Evolutionary conservation across 1,284 basidiomycete species (phyloP), one percentile per base, ranked within the genome.

Genomic region (Leccinum pallidistipes): DNA sequence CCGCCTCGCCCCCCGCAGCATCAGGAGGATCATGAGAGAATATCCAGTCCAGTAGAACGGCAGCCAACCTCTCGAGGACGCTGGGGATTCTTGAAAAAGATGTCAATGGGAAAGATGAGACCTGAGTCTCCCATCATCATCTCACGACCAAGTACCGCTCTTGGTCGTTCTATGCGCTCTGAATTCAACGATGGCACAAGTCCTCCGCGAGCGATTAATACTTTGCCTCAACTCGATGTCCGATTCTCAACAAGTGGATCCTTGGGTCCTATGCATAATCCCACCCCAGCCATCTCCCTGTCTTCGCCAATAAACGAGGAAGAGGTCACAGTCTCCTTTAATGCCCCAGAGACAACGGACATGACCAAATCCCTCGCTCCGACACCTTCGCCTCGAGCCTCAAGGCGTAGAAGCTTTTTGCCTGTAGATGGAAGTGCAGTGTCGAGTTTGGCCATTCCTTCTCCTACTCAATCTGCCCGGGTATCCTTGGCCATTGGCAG

Each of bases 51-150:
- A 18, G 27, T 50, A 53, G 75, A 76, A 24, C 68, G 70, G 2
- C 75, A 66, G 56, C 45, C 54, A 29, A 21, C 56, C 34, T 61
- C 72, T 50, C 73, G 75, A 51, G 86, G 86, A 60, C 86, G 91
- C 62, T 96, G 94, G 93, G 93, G 95, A 3, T 96, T 97, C 79
- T 79, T 97, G 63, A 94, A 95, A 78, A 97, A 97, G 79, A 95
- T 97, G 91, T 95, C 93, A 10, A 95, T 95, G 91, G 90, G 92
- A 24, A 91, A 91, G 75, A 88, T 92, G 77, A 85, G 84, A 69
- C 65, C 64, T 16, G 87, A 90, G 57, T 74, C 81, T 16, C 80
- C 85, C 31, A 73, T 79, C 11, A 12, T 45, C 11, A 21, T 45
- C 27, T 64, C 68, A 52, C 69, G 72, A n/a, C 62, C 64, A 32